phyloP scores from a whole-genome alignment of 2,329 filamentous ascomycete genomes.

The Zalaria sp. region DNA sequence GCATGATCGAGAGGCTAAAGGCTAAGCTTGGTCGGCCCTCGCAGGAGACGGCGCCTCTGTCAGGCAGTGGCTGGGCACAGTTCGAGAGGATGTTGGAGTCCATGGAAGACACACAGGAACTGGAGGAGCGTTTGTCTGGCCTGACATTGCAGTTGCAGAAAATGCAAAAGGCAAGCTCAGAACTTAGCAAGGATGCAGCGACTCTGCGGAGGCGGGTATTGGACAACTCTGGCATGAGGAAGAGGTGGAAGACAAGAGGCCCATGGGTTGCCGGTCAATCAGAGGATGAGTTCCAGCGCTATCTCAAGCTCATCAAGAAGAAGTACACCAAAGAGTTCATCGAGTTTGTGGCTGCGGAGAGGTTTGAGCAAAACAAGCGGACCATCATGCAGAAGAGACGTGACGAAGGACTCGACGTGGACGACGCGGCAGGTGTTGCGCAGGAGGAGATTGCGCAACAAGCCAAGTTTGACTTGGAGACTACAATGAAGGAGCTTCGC shows the following conservation, averaged over 20 bases:
- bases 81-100: not conserved
- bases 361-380: slow-evolving; percentile 8
- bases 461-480: slow-evolving; percentile 2
- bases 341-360: slow-evolving; percentile 11
- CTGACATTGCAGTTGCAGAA: not conserved
- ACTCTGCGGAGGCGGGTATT: not conserved
- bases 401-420: slow-evolving; percentile 3
- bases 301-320: slow-evolving; percentile 30
- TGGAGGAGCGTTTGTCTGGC: not conserved
- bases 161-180: not conserved
- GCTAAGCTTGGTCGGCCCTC: slow-evolving; percentile 5
- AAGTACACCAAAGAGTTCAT: slow-evolving; percentile 18
- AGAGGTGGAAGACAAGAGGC: slow-evolving; percentile 43
- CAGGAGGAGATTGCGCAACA: slow-evolving; percentile 3
- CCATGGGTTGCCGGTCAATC: slow-evolving; percentile 45
- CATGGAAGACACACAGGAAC: not conserved
- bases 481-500: slow-evolving; percentile 22
- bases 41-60: slow-evolving; percentile 4
- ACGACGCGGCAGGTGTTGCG: slow-evolving; percentile 2
- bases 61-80: not conserved
- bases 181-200: not conserved
- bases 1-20: not conserved
- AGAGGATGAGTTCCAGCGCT: slow-evolving; percentile 39
- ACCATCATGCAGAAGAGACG: slow-evolving; percentile 2
- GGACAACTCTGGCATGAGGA: not conserved